phyloP scores from a whole-genome alignment of 495 filamentous ascomycete species.

The Cercophora newfieldiana region DNA sequence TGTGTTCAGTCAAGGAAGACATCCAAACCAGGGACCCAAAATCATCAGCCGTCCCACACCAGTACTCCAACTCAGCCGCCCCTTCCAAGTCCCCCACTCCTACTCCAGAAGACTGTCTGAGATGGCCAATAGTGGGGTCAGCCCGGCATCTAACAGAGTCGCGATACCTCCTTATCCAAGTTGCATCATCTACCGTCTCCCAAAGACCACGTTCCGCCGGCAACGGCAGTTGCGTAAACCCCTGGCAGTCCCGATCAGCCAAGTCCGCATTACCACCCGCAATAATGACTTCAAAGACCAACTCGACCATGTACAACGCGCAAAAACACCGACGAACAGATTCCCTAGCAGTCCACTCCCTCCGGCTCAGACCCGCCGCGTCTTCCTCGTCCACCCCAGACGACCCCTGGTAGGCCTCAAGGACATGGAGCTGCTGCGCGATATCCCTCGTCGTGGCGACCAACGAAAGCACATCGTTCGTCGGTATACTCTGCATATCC shows the following conservation, averaged over 20 bases:
- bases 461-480: neutral
- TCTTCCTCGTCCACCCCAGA: neutral
- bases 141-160: neutral
- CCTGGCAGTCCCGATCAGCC: neutral
- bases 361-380: neutral
- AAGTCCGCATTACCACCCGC: neutral
- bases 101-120: neutral
- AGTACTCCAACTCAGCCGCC: neutral
- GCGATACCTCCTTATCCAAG: neutral
- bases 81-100: too few species aligned
- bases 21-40: constrained; percentile 14
- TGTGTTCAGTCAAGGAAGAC: constrained; percentile 8
- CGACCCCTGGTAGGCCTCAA: neutral
- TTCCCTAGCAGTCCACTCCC: neutral
- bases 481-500: neutral
- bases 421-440: neutral
- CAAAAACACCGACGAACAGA: constrained; percentile 2
- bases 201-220: neutral
- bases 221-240: neutral
- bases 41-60: constrained; percentile 11
- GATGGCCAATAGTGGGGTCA: neutral
- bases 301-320: constrained; percentile 5
- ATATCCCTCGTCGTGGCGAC: neutral
- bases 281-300: constrained; percentile 12
- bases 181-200: constrained; percentile 4